Conservation (phyloP, 73 alveolate genomes). For the Durusdinium trenchii region DNA sequence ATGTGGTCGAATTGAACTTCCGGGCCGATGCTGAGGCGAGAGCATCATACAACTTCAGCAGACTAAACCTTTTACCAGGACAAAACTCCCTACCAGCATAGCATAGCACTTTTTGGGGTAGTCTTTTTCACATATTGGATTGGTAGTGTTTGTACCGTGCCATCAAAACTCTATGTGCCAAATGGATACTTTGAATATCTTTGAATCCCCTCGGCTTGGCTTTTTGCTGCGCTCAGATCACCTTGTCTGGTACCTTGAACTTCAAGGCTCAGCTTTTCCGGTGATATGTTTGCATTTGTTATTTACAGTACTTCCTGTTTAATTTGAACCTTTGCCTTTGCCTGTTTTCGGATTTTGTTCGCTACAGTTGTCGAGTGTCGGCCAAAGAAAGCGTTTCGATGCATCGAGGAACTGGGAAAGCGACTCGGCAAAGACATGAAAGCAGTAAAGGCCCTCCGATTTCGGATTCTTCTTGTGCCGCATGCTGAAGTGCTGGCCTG, state of each 20-base stretch:
- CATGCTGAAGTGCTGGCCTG: neutral
- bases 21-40: conserved; percentile 74
- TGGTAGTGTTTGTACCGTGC: too few species aligned
- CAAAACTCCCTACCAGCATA: neutral
- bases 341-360: neutral
- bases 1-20: conserved; percentile 96
- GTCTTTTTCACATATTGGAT: too few species aligned
- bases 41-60: neutral
- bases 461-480: neutral
- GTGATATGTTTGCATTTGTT: neutral
- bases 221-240: conserved; percentile 25
- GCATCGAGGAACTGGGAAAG: conserved; percentile 66
- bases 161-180: too few species aligned
- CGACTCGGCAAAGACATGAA: conserved; percentile 91
- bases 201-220: neutral
- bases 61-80: too few species aligned
- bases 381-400: neutral
- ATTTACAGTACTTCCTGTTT: neutral
- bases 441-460: conserved; percentile 38
- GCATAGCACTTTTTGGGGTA: too few species aligned
- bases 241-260: conserved; percentile 74
- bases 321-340: neutral
- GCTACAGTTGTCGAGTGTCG: neutral
- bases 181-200: too few species aligned
- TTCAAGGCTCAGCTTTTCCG: conserved; percentile 33